phyloP scores from a whole-genome alignment of 1,284 basidiomycete genomes.

The Microbotryum scabiosae region DNA sequence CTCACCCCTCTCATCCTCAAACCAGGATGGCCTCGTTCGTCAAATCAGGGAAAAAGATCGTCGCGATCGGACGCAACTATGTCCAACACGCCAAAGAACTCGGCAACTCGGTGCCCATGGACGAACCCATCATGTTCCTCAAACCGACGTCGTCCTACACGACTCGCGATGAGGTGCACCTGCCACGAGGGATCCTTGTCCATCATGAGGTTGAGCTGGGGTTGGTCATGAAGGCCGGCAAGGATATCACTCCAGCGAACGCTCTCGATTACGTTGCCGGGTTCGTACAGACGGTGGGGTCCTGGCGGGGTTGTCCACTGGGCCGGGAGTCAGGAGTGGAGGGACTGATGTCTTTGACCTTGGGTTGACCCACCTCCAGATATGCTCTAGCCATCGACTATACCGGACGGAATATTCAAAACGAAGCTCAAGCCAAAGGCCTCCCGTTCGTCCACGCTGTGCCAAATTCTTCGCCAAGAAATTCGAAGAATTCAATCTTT shows the following conservation, averaged over 20 bases:
- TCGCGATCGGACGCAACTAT: constrained; percentile 20
- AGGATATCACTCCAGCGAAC: too few species aligned
- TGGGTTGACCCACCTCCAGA: neutral
- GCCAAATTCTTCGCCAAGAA: constrained; percentile 38
- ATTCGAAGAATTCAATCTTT: too few species aligned
- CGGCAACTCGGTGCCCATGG: constrained; percentile 72
- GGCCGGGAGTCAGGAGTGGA: too few species aligned
- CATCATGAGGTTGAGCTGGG: too few species aligned
- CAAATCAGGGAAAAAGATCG: constrained; percentile 11
- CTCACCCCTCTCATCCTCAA: too few species aligned
- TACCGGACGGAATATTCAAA: constrained; percentile 69
- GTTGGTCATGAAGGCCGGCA: too few species aligned
- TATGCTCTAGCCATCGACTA: constrained; percentile 2
- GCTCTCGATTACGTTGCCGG: too few species aligned
- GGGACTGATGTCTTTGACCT: too few species aligned
- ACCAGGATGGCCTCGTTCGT: too few species aligned
- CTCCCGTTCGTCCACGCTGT: constrained; percentile 67
- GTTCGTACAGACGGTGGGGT: too few species aligned
- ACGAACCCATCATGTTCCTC: constrained; percentile 92
- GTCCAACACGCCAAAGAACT: constrained; percentile 47
- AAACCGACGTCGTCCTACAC: constrained; percentile 90
- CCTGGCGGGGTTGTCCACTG: too few species aligned
- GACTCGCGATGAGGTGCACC: constrained; percentile 62
- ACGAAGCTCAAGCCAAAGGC: constrained; percentile 80
- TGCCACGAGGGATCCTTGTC: neutral